Evolutionary conservation across 2,329 filamentous ascomycete species (phyloP), one percentile per base, ranked within the genome.

Genomic region (Pestalotiopsis sp.): DNA sequence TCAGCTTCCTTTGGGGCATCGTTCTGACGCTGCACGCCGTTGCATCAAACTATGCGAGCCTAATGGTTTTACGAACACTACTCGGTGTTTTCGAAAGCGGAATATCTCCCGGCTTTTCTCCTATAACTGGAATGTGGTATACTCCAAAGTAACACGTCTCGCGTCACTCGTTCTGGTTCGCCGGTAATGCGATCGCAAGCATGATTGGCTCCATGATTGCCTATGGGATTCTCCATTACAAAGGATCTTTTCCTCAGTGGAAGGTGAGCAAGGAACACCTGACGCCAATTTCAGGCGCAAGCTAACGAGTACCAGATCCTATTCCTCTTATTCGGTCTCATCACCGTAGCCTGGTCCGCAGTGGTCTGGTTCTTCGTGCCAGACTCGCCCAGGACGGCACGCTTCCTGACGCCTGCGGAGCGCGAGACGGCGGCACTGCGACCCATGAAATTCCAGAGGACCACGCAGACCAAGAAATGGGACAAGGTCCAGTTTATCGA

Each of bases 331-430:
- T 79, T 88, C 1, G 87, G 87, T 0, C 67, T 80, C 0, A 72
- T 76, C 0, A 89, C 86, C 0, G 83, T 86, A 64, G 70, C 86
- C 3, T 85, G 86, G 82, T 81, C 81, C 0, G 78, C 86, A 2
- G 78, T 82, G 1, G 71, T 89, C 60, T 81, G 83, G 68, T 69
- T 81, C 26, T 73, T 84, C 5, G 81, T 89, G 2, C 87, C 86
- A 0, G 83, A 88, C 68, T 80, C 75, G 44, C 86, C 88, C 57
- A 83, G 83, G 1, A 83, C 79, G 2, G 89, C 90, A 3, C 77
- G 75, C 0, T 92, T 92, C 74, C 81, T 92, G 2, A 85, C 80
- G 0, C 74, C 81, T 2, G 80, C 84, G 48, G 87, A 91, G 74
- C 81, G 82, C 20, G 75, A 59, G 56, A 59, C 56, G 24, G 56